A percentile compares a stretch with the other conserved stretches of the same genome.
These are phyloP conservation scores for Scenedesmus sp. DNA, from an alignment of 163 green algal species.

Conservation along the genomic window DNA sequence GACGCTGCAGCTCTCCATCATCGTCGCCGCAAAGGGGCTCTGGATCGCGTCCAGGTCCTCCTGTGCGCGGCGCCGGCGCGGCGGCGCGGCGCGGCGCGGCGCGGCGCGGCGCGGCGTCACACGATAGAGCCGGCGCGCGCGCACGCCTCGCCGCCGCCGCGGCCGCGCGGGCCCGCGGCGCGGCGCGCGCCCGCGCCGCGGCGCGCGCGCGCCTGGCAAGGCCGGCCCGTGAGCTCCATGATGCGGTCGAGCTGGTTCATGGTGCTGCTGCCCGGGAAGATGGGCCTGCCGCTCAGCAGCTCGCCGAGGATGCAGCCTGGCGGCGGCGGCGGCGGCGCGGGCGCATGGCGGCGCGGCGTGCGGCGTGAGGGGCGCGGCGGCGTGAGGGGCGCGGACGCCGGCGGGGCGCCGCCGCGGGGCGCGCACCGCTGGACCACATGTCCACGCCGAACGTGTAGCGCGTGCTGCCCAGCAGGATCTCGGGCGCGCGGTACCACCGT, in stretches of 20 bases:
- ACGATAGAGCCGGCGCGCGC: too few species aligned
- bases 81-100: too few species aligned
- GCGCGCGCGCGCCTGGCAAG: neutral
- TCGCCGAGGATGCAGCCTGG: constrained; percentile 97
- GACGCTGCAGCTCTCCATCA: constrained; percentile 90
- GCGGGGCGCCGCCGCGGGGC: neutral
- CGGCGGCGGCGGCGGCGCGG: neutral
- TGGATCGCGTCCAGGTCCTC: constrained; percentile 80
- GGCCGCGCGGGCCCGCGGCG: too few species aligned
- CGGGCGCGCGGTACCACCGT: constrained; percentile 91
- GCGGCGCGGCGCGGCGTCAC: too few species aligned
- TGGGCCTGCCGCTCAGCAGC: constrained; percentile 91
- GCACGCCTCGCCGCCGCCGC: too few species aligned
- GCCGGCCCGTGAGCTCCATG: constrained; percentile 85
- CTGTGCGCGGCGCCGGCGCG: neutral
- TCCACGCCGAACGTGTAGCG: constrained; percentile 99
- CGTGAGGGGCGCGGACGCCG: neutral
- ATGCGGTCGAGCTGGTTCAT: constrained; percentile 99
- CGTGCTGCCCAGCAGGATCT: constrained; percentile 95
- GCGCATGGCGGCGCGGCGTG: too few species aligned
- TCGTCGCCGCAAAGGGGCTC: constrained; percentile 87
- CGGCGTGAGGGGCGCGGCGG: neutral
- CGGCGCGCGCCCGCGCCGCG: too few species aligned
- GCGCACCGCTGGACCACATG: constrained; percentile 96
- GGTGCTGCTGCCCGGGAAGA: constrained; percentile 95